These are phyloP conservation scores for Geotrichum phurueaensis DNA, from an alignment of 1,139 yeast species.

Conservation along the genomic window DNA sequence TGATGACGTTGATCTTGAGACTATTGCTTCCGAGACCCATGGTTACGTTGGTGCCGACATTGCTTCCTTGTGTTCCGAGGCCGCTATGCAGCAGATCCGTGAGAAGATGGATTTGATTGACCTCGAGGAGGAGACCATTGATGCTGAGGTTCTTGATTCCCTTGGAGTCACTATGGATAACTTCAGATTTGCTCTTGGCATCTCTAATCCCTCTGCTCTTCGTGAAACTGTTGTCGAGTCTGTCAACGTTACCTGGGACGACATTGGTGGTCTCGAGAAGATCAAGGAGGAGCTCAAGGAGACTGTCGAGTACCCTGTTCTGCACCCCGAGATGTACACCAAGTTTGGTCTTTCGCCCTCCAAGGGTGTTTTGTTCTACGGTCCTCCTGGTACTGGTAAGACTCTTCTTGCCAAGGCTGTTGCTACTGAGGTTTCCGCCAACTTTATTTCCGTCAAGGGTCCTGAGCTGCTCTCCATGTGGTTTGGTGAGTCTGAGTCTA, in stretches of 20 bases:
- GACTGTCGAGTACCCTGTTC: slow-evolving; percentile 97
- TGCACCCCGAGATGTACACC: slow-evolving; percentile 97
- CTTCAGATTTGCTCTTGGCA: slow-evolving; percentile 95
- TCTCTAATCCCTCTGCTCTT: slow-evolving; percentile 96
- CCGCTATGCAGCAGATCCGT: slow-evolving; percentile 97
- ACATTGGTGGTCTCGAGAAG: slow-evolving; percentile 90
- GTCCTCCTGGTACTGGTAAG: slow-evolving; percentile 99
- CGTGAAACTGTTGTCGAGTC: slow-evolving; percentile 99
- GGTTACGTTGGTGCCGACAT: slow-evolving; percentile 98
- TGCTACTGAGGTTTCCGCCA: slow-evolving; percentile 96
- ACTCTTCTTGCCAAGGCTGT: slow-evolving; percentile 96
- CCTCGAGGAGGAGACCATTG: slow-evolving; percentile 94
- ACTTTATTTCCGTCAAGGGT: slow-evolving; percentile 93
- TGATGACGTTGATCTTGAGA: slow-evolving; percentile 91
- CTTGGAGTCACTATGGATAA: slow-evolving; percentile 98
- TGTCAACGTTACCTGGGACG: slow-evolving; percentile 98
- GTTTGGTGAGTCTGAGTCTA: slow-evolving; percentile 98
- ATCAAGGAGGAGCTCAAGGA: slow-evolving; percentile 93
- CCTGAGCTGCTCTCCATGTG: slow-evolving; percentile 97
- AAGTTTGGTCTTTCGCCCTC: slow-evolving; percentile 97
- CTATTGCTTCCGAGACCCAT: slow-evolving; percentile 86
- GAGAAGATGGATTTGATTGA: slow-evolving; percentile 99
- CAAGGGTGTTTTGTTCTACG: slow-evolving; percentile 96
- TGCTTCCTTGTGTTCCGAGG: slow-evolving; percentile 95
- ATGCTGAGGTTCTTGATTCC: slow-evolving; percentile 93